A percentile compares a stretch with the other conserved stretches of the same genome.
These are phyloP conservation scores for Penicillium paxilli DNA, from an alignment of 495 filamentous ascomycete species.

Conservation along the genomic window DNA sequence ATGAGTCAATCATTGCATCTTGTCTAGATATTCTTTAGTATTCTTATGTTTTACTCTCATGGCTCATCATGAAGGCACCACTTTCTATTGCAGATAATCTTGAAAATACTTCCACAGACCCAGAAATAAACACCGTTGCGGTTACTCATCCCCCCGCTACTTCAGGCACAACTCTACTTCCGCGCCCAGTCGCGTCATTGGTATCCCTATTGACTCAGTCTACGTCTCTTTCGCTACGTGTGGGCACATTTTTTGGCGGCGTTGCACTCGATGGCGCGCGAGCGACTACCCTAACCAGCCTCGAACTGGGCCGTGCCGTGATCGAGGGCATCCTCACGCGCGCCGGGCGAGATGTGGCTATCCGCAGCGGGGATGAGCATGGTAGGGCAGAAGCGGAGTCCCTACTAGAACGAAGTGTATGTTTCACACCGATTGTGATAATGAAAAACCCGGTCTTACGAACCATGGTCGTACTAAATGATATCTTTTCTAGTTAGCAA, in stretches of 20 bases:
- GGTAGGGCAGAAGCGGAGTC: slow-evolving; percentile 62
- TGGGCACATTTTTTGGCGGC: slow-evolving; percentile 67
- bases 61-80: slow-evolving; percentile 14
- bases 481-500: slow-evolving; percentile 51
- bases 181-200: slow-evolving; percentile 63
- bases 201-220: slow-evolving; percentile 70
- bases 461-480: neutral
- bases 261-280: slow-evolving; percentile 65
- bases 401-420: slow-evolving; percentile 59
- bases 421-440: slow-evolving; percentile 1
- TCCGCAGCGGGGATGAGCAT: slow-evolving; percentile 53
- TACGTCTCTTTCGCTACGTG: slow-evolving; percentile 66
- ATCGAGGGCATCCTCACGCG: slow-evolving; percentile 66
- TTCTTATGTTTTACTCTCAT: slow-evolving; percentile 11
- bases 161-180: slow-evolving; percentile 62
- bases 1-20: neutral
- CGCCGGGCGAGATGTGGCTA: slow-evolving; percentile 67
- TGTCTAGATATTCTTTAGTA: neutral
- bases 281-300: slow-evolving; percentile 65
- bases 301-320: slow-evolving; percentile 66
- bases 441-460: neutral
- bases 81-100: neutral
- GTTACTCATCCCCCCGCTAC: slow-evolving; percentile 28
- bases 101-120: neutral
- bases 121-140: slow-evolving; percentile 4